phyloP scores from a whole-genome alignment of 257 asterid species.

The Solanum bulbocastanum region DNA sequence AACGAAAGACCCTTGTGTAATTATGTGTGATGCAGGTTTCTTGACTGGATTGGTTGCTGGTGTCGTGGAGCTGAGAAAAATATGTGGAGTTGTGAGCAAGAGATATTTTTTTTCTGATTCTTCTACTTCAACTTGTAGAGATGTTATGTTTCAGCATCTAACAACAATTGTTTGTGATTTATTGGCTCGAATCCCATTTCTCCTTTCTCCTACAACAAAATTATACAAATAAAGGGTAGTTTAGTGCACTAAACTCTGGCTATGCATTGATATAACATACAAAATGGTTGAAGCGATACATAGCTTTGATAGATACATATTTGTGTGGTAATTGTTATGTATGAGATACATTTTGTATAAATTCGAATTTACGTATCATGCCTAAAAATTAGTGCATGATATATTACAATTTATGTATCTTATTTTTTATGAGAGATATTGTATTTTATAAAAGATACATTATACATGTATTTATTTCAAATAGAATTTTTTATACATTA shows the following conservation, averaged over 20 bases:
- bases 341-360: too few relatives aligned
- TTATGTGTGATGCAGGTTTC: slow-evolving; percentile 24
- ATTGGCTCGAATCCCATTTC: slow-evolving; percentile 33
- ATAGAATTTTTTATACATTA: too few relatives aligned
- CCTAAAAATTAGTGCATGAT: too few relatives aligned
- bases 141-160: slow-evolving; percentile 46
- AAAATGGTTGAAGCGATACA: too few relatives aligned
- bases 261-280: not conserved
- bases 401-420: too few relatives aligned
- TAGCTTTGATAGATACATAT: too few relatives aligned
- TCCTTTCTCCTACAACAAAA: not conserved
- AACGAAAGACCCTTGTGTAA: not conserved
- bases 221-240: not conserved
- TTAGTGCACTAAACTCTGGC: not conserved
- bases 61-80: slow-evolving; percentile 54
- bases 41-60: slow-evolving; percentile 74
- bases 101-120: slow-evolving; percentile 25
- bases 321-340: too few relatives aligned
- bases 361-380: too few relatives aligned
- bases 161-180: slow-evolving; percentile 47
- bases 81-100: slow-evolving; percentile 24
- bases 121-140: slow-evolving; percentile 48
- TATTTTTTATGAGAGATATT: too few relatives aligned
- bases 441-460: too few relatives aligned
- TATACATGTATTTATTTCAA: too few relatives aligned